Evolutionary conservation across 495 filamentous ascomycete genomes (phyloP).

Genomic region (Hypoxylon trugodes): DNA sequence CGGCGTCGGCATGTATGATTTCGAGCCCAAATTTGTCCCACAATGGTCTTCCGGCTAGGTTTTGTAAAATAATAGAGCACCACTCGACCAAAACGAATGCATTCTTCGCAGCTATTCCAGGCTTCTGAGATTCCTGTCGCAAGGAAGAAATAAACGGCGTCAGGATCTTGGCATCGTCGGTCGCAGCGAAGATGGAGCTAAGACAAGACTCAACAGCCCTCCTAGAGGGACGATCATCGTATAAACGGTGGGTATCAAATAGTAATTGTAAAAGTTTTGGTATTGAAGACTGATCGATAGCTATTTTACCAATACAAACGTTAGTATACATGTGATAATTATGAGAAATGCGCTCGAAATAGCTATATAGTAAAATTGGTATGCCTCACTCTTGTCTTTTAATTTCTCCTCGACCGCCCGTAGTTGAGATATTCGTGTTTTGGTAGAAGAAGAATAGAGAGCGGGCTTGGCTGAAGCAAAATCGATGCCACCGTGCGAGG

Average conservation of each 20-base stretch:
- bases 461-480: slow-evolving; percentile 45
- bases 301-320: slow-evolving; percentile 38
- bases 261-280: slow-evolving; percentile 69
- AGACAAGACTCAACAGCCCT: slow-evolving; percentile 82
- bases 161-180: slow-evolving; percentile 61
- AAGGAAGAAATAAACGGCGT: slow-evolving; percentile 66
- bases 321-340: slow-evolving; percentile 7
- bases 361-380: background rate
- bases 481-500: slow-evolving; percentile 47
- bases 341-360: background rate
- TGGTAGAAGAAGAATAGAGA: slow-evolving; percentile 60
- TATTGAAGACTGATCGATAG: slow-evolving; percentile 48
- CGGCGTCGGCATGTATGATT: slow-evolving; percentile 67
- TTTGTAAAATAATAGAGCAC: slow-evolving; percentile 78
- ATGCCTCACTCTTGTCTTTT: slow-evolving; percentile 52
- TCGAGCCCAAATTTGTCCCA: slow-evolving; percentile 75
- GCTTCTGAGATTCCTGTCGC: slow-evolving; percentile 73
- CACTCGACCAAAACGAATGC: slow-evolving; percentile 92
- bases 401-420: slow-evolving; percentile 58
- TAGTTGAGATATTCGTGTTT: slow-evolving; percentile 52
- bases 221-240: slow-evolving; percentile 84
- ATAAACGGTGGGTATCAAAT: slow-evolving; percentile 86
- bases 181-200: slow-evolving; percentile 63
- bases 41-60: slow-evolving; percentile 57
- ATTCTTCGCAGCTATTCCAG: slow-evolving; percentile 75